Base-by-base conservation (phyloP, 2,329 filamentous ascomycete genomes). In the Mycocentrospora acerina region DNA sequence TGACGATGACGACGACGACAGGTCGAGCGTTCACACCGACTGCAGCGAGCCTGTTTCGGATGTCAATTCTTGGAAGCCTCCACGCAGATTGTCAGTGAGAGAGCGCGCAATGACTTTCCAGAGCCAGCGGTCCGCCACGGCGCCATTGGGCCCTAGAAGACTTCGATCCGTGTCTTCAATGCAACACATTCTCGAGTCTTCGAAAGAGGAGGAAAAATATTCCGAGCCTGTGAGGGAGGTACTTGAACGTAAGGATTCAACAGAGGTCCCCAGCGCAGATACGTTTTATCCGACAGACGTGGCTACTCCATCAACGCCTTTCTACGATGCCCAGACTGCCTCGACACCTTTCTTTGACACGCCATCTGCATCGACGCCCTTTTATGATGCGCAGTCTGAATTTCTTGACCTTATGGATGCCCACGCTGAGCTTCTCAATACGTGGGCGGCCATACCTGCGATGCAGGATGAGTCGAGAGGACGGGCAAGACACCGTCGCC, bases 201-300 rank as follows among this genome's bases (percentile, higher is more conserved):
- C 43, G 13, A 37, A 34, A 15, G 31, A 40, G 22, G 37, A 46
- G 26, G 37, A 46, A 28, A 35, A 34, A 15, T 31, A 37, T 9
- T 37, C 15, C 12, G 39, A 42, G 15, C 17, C 19, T 14, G 36
- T 42, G 27, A 45, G 43, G 18, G 47, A 42, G 33, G 24, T 48
- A 4, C 29, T 60, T 5, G 48, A 56, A 16, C 53, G 46, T 8
- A 54, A 57, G 16, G 46, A 55, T 8, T 58, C 57, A 8, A 37
- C 44, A 2, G 66, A 67, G 13, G 54, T 56, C 4, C 40, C 50
- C 16, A 70, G 67, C 44, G 40, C 46, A n/a, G 64, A 67, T 36
- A 67, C 65, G 0, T 70, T 69, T 51, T 62, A 69, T 37, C 67
- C 66, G 3, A 14, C 64, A 5, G 55, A 55, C 12, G 57, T 55